phyloP scores from a whole-genome alignment of 495 filamentous ascomycete genomes.

The Podospora conica region DNA sequence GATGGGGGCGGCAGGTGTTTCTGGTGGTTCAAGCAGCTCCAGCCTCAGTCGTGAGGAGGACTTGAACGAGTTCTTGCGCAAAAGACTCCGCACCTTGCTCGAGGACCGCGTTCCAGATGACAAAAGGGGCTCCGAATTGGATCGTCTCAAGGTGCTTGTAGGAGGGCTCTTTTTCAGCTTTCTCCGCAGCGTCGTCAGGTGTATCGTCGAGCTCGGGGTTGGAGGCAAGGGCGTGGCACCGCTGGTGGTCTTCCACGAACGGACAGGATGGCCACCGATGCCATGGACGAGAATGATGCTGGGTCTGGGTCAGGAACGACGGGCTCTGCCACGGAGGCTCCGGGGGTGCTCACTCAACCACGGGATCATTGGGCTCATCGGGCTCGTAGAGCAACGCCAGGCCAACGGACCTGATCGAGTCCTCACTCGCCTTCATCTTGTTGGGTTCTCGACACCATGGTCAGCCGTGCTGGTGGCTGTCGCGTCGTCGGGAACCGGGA shows the following conservation, averaged over 20 bases:
- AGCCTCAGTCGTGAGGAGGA: constrained; percentile 19
- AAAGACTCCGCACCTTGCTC: background rate
- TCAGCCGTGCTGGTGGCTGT: constrained; percentile 3
- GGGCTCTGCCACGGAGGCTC: background rate
- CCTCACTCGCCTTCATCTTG: constrained; percentile 27
- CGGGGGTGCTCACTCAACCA: constrained; percentile 29
- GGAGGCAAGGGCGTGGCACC: constrained; percentile 10
- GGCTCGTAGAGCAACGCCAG: constrained; percentile 35
- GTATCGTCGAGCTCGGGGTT: constrained; percentile 12
- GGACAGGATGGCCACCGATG: constrained; percentile 33
- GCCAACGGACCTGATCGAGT: constrained; percentile 28
- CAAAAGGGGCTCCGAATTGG: constrained; percentile 21
- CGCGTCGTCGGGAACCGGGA: constrained; percentile 1
- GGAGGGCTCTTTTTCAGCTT: constrained; percentile 17
- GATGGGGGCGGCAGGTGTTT: background rate
- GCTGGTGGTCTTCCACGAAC: constrained; percentile 27
- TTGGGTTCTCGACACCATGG: constrained; percentile 12
- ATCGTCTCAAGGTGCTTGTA: constrained; percentile 12
- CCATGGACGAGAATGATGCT: constrained; percentile 35
- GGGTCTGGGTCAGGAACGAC: background rate
- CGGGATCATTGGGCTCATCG: constrained; percentile 23
- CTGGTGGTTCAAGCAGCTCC: constrained; percentile 8
- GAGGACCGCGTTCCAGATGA: background rate
- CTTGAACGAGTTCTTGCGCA: constrained; percentile 23
- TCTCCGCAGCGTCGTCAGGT: constrained; percentile 7